Evolutionary conservation across 495 filamentous ascomycete genomes (phyloP).

Genomic region (Annulohypoxylon moriforme): DNA sequence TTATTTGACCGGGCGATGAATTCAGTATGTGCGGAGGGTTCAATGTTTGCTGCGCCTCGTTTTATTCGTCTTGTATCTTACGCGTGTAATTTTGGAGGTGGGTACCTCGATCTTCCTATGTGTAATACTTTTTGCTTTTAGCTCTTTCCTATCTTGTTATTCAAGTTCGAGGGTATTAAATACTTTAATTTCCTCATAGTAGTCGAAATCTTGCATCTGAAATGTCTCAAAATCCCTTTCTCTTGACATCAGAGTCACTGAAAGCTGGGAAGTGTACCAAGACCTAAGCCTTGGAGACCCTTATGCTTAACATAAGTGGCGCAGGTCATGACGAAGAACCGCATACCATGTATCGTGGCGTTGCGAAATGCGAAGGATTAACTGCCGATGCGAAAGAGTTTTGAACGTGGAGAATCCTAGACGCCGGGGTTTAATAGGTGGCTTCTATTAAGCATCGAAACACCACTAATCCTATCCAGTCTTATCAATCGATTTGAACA

Average conservation of each 20-base stretch:
- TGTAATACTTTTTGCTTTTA: slow-evolving; percentile 1
- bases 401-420: slow-evolving; percentile 15
- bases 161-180: slow-evolving; percentile 7
- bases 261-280: neutral
- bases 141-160: slow-evolving; percentile 17
- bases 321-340: neutral
- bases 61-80: slow-evolving; percentile 24
- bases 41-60: slow-evolving; percentile 23
- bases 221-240: neutral
- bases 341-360: slow-evolving; percentile 7
- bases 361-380: slow-evolving; percentile 12
- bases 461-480: neutral
- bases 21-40: neutral
- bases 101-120: slow-evolving; percentile 6
- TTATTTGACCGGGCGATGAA: slow-evolving; percentile 21
- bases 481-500: slow-evolving; percentile 2
- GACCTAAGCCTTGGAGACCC: neutral
- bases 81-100: slow-evolving; percentile 26
- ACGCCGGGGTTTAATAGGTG: slow-evolving; percentile 4
- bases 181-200: neutral
- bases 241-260: neutral
- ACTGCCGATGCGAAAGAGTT: slow-evolving; percentile 22
- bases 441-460: slow-evolving; percentile 9
- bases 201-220: neutral
- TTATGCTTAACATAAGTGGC: slow-evolving; percentile 12